Percentiles rank a stretch among this genome's conserved stretches.
These are phyloP conservation scores for Pseudohalonectria lignicola DNA, from an alignment of 2,329 filamentous ascomycete species.

Conservation along the genomic window DNA sequence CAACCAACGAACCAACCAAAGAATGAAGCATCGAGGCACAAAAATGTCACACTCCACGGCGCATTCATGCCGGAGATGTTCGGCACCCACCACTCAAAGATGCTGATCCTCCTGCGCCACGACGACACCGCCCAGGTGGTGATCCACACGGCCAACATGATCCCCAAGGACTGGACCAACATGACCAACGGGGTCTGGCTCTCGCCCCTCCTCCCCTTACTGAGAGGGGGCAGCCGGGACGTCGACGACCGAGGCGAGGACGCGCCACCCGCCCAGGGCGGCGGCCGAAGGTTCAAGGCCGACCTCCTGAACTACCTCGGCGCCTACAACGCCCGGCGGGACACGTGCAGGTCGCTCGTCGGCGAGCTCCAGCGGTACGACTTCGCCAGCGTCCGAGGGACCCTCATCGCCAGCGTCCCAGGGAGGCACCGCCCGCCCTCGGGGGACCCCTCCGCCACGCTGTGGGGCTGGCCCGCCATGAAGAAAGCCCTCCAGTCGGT, in stretches of 20 bases:
- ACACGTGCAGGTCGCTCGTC: slow-evolving; percentile 42
- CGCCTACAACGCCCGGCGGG: slow-evolving; percentile 51
- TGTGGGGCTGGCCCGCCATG: slow-evolving; percentile 70
- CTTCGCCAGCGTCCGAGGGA: slow-evolving; percentile 57
- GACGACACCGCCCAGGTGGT: slow-evolving; percentile 69
- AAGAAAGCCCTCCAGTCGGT: slow-evolving; percentile 46
- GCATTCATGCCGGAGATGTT: slow-evolving; percentile 77
- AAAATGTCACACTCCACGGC: slow-evolving; percentile 59
- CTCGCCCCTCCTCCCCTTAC: slow-evolving; percentile 56
- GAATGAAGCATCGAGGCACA: slow-evolving; percentile 48
- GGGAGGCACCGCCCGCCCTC: slow-evolving; percentile 46
- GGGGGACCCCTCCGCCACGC: slow-evolving; percentile 35
- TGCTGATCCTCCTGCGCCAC: slow-evolving; percentile 72
- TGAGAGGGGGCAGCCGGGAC: slow-evolving; percentile 7
- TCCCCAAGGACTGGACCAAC: slow-evolving; percentile 75
- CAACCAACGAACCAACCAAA: no score
- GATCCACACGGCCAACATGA: slow-evolving; percentile 89
- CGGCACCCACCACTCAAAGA: slow-evolving; percentile 79
- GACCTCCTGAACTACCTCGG: slow-evolving; percentile 65
- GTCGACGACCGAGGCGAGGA: slow-evolving; percentile 1
- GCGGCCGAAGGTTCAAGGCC: slow-evolving; percentile 60
- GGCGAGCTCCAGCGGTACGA: slow-evolving; percentile 51
- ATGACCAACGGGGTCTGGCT: slow-evolving; percentile 79
- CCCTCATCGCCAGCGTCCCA: slow-evolving; percentile 70
- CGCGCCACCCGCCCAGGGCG: slow-evolving; percentile 32